These are phyloP conservation scores for Rhodamnia rubescens DNA, from an alignment of 345 rosid genomes.

Conservation along the genomic window DNA sequence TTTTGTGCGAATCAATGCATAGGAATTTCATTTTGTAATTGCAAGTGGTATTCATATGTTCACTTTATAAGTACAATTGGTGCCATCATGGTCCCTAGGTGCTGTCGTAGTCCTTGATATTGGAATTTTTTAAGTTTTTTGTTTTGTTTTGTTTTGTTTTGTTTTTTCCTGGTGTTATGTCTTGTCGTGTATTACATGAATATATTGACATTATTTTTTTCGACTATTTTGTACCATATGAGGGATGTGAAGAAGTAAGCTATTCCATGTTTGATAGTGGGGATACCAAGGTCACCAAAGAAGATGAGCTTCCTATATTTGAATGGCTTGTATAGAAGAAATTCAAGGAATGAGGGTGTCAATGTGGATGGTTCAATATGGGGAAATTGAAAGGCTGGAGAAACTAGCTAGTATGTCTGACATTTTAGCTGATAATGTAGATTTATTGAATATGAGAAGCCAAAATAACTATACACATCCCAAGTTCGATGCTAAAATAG, in stretches of 20 bases:
- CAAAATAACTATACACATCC: background rate
- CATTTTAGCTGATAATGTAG: background rate
- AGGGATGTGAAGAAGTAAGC: too few relatives aligned
- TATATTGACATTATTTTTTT: too few relatives aligned
- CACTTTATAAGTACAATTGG: background rate
- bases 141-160: too few relatives aligned
- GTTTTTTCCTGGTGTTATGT: background rate
- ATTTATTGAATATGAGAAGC: background rate
- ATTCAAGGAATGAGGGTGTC: background rate
- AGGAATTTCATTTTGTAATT: background rate
- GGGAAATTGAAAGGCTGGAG: background rate
- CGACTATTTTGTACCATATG: too few relatives aligned
- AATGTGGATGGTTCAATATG: background rate
- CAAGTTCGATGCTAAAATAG: background rate
- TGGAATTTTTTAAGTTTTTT: too few relatives aligned
- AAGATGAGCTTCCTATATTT: background rate
- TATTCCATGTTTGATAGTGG: background rate
- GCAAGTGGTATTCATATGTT: background rate
- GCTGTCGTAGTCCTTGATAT: background rate
- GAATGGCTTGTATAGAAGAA: background rate
- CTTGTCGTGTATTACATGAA: too few relatives aligned
- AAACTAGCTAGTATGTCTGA: background rate
- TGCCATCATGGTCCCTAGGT: background rate
- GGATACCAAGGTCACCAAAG: background rate
- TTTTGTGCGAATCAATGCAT: background rate